Evolutionary conservation across 208 protist species (phyloP), one percentile per base, ranked within the genome.

Genomic region (Tritrichomonas musculus): DNA sequence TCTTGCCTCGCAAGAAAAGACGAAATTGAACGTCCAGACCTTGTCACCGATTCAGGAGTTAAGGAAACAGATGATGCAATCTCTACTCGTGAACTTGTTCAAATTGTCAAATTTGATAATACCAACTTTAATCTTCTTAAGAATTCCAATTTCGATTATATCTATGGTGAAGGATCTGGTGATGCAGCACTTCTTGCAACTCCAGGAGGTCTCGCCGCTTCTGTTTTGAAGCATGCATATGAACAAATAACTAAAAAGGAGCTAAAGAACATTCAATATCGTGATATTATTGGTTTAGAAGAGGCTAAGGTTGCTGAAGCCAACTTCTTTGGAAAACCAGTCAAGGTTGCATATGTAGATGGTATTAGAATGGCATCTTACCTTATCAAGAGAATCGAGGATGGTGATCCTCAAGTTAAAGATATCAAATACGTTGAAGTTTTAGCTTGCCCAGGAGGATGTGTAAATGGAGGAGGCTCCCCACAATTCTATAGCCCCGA

Each of bases 151-250:
- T 77, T 77, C 36, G 36, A 47, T 22, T 47, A 77, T 5, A 39
- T 77, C 36, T 77, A n/a, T 22, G 36, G 36, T 22, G 30, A 49
- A 39, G 36, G 69, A n/a, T 30, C 69, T 30, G 69, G 69, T 69
- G 64, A 13, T 69, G 64, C 64, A 33, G 64, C 64, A 69, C 69
- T 77, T 33, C 11, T 77, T 47, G 25, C 2, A n/a, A 27, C 69
- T 22, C 8, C 94, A 30, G 95, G 95, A 22, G 95, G 95, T 80
- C 93, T 96, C n/a, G 94, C 94, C 92, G 95, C 94, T 80, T 82
- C 94, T 33, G 93, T 88, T 30, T 65, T 93, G 13, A 60, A 77
- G 33, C 93, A 33, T 39, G 92, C 94, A 22, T 77, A 49, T 47
- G 33, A 77, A 47, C 39, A 39, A 47, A 33, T 47, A 1, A 77